Conservation (phyloP, 768 basidiomycete species). For the Russula earlei region DNA sequence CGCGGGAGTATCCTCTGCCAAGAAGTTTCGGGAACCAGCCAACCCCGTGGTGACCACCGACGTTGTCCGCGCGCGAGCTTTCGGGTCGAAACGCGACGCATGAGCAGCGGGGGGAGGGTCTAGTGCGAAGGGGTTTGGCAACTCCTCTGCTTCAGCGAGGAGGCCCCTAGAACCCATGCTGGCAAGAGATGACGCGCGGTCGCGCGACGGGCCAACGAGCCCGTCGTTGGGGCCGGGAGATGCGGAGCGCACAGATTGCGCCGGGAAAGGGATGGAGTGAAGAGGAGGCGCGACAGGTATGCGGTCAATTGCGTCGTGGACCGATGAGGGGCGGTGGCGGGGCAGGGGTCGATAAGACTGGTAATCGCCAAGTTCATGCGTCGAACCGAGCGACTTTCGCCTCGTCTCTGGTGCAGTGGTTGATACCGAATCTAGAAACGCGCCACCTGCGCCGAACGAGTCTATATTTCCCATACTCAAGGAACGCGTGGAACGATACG, state of each 20-base stretch:
- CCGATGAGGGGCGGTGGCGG: constrained; percentile 42
- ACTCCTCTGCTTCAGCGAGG: constrained; percentile 31
- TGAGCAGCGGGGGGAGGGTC: constrained; percentile 31
- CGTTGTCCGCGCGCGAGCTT: constrained; percentile 30
- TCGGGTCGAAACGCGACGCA: constrained; percentile 38
- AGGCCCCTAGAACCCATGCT: constrained; percentile 43
- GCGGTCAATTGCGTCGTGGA: constrained; percentile 39
- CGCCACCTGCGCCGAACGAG: constrained; percentile 39
- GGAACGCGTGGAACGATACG: constrained; percentile 34
- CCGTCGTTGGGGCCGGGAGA: constrained; percentile 29
- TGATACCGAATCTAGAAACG: constrained; percentile 34
- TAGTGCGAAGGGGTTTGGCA: constrained; percentile 29
- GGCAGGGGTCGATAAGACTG: constrained; percentile 33
- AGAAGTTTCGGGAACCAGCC: constrained; percentile 26
- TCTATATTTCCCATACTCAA: constrained; percentile 60
- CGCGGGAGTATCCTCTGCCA: constrained; percentile 43
- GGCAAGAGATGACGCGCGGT: constrained; percentile 40
- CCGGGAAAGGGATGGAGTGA: constrained; percentile 56
- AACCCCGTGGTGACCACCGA: constrained; percentile 42
- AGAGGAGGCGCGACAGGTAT: constrained; percentile 33
- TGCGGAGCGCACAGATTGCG: constrained; percentile 24
- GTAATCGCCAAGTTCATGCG: constrained; percentile 43
- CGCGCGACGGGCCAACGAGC: constrained; percentile 25
- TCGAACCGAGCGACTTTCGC: constrained; percentile 49
- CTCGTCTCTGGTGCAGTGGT: constrained; percentile 31